These are phyloP conservation scores for Cercospora brassicicola DNA, from an alignment of 2,329 filamentous ascomycete species.

Conservation along the genomic window DNA sequence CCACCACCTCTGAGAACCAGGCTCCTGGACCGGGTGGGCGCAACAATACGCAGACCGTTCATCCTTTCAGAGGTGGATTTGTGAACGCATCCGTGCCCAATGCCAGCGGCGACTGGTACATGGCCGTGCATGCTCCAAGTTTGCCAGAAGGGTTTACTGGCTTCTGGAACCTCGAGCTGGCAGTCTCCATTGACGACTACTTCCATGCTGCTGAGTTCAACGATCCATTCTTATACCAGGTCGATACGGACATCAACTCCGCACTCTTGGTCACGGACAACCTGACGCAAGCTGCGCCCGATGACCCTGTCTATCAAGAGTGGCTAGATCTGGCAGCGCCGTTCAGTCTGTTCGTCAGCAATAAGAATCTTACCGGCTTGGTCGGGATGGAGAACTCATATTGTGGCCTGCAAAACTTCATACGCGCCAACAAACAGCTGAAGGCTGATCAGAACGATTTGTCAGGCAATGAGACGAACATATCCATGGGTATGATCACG, in stretches of 20 bases:
- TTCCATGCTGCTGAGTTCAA: conserved; percentile 67
- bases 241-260: conserved; percentile 80
- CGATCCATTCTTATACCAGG: conserved; percentile 66
- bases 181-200: conserved; percentile 74
- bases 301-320: conserved; percentile 51
- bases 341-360: conserved; percentile 76
- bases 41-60: conserved; percentile 48
- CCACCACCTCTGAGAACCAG: conserved; percentile 59
- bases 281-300: conserved; percentile 56
- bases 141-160: conserved; percentile 61
- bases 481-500: conserved; percentile 64
- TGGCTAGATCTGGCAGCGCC: conserved; percentile 60
- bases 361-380: conserved; percentile 59
- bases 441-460: conserved; percentile 52
- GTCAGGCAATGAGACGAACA: conserved; percentile 47
- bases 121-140: conserved; percentile 72
- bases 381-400: conserved; percentile 75
- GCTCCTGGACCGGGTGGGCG: conserved; percentile 62
- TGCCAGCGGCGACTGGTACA: conserved; percentile 67
- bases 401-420: conserved; percentile 65
- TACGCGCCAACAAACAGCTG: conserved; percentile 64
- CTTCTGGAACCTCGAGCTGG: conserved; percentile 76
- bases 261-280: conserved; percentile 78
- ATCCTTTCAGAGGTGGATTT: conserved; percentile 67
- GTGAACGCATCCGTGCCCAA: conserved; percentile 61